phyloP scores from a whole-genome alignment of 257 asterid genomes.

The Plantago major region DNA sequence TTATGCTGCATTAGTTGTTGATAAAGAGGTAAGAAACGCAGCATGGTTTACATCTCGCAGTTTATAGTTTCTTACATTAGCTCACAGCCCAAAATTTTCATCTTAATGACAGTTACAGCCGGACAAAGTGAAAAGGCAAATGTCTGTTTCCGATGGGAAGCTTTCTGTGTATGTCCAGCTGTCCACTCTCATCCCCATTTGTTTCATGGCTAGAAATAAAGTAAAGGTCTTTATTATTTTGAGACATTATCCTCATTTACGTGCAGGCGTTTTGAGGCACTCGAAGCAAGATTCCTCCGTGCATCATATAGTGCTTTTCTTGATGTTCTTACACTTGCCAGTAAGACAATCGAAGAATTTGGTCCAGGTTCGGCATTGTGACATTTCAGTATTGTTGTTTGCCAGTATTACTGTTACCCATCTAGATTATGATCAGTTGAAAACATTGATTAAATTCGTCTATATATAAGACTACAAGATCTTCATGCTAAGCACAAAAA shows the following conservation, averaged over 20 bases:
- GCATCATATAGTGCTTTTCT: conserved; percentile 81
- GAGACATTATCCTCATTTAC: background rate
- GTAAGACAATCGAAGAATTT: conserved; percentile 72
- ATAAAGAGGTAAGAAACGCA: conserved; percentile 61
- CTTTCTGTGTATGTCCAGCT: conserved; percentile 54
- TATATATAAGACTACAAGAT: too few species aligned
- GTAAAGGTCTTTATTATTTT: background rate
- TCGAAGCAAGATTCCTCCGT: conserved; percentile 83
- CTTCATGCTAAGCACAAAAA: too few species aligned
- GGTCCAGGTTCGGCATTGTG: conserved; percentile 33
- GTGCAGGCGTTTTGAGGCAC: conserved; percentile 75
- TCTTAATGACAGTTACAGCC: conserved; percentile 76
- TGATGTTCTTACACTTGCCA: conserved; percentile 74
- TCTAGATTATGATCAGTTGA: too few species aligned
- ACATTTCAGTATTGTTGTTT: conserved; percentile 2
- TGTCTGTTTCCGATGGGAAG: conserved; percentile 61
- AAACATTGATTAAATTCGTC: too few species aligned
- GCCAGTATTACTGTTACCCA: too few species aligned
- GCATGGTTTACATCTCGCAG: conserved; percentile 2
- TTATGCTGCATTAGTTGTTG: conserved; percentile 64
- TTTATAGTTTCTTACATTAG: conserved; percentile 4
- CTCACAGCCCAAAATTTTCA: conserved; percentile 2
- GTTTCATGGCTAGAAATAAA: background rate
- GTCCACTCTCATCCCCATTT: background rate
- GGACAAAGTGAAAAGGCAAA: conserved; percentile 75